Base-by-base conservation (phyloP, 116 monocot genomes). In the Papilionanthe hybrid region DNA sequence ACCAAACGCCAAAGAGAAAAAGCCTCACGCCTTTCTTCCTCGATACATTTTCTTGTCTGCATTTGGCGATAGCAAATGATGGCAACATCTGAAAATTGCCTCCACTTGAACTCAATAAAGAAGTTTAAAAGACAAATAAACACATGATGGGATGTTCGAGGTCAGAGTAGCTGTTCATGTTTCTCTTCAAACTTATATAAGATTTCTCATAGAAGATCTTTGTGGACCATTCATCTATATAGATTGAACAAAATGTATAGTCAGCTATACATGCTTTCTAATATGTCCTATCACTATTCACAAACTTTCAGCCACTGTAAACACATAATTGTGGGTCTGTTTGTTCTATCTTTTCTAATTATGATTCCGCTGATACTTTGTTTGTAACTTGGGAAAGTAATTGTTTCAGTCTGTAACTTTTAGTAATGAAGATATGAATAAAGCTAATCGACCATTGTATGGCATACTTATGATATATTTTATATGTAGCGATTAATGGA, bases 101-200 rank as follows among this genome's bases (percentile, higher is more conserved):
- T 65, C 65, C 65, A 65, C 65, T 65, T 63, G 63, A 63, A 23
- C 25, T 22, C 25, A 22, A 10, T 49, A 63, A 25, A 63, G 63
- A 20, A 22, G 9, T 63, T 63, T 63, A 22, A 63, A 63, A 63
- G 23, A 25, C 63, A 5, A 20, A 63, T 7, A 63, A 63, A 25
- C n/a, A 63, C 63, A 23, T 63, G 63, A 63, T 63, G 63, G 63
- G 63, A 63, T 63, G 63, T 63, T 63, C 63, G 63, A 63, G 63
- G 63, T 63, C 63, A 63, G 63, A 63, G 4, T 63, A 20, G 63
- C n/a, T 23, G 63, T 9, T 25, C 25, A 22, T 63, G 7, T 12
- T 63, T 63, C 8, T 23, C 63, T 25, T 63, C 25, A 63, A 63
- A 63, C 63, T 63, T 63, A 22, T 22, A 22, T 63, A 63, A 22